A percentile compares a stretch with the other conserved stretches of the same genome.
These are phyloP conservation scores for Vicia faba DNA, from an alignment of 306 rosid species.

Conservation along the genomic window DNA sequence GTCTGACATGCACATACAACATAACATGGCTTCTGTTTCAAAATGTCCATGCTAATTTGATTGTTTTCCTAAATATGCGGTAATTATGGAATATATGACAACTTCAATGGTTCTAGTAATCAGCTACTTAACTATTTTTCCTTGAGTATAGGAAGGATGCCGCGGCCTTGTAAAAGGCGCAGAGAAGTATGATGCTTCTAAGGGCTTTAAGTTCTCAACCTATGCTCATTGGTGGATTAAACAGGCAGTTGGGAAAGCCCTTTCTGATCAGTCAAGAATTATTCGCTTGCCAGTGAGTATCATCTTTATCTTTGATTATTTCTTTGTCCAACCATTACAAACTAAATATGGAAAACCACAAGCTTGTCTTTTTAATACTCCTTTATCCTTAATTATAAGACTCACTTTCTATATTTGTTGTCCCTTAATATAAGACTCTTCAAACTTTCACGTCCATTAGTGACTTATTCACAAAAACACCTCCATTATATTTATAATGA, in stretches of 20 bases:
- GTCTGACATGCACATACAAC: background rate
- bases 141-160: slow-evolving; percentile 80
- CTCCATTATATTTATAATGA: no score
- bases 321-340: slow-evolving; percentile 5
- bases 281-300: slow-evolving; percentile 92
- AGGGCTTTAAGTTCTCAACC: slow-evolving; percentile 98
- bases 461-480: no score
- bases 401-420: no score
- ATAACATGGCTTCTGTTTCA: background rate
- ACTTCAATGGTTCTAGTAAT: slow-evolving; percentile 26
- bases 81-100: slow-evolving; percentile 9
- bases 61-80: slow-evolving; percentile 6
- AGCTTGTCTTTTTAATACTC: slow-evolving; percentile 22
- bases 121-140: slow-evolving; percentile 14
- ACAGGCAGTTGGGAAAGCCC: slow-evolving; percentile 87
- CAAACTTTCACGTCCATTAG: no score
- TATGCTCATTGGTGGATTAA: slow-evolving; percentile 99
- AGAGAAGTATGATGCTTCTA: slow-evolving; percentile 93
- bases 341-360: background rate
- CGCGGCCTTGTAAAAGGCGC: slow-evolving; percentile 93
- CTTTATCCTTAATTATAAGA: no score
- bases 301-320: slow-evolving; percentile 13
- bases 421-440: no score
- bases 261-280: slow-evolving; percentile 84
- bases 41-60: background rate